Evolutionary conservation across 176 grass and related monocot species (phyloP).

Genomic region (Raddia distichophylla): DNA sequence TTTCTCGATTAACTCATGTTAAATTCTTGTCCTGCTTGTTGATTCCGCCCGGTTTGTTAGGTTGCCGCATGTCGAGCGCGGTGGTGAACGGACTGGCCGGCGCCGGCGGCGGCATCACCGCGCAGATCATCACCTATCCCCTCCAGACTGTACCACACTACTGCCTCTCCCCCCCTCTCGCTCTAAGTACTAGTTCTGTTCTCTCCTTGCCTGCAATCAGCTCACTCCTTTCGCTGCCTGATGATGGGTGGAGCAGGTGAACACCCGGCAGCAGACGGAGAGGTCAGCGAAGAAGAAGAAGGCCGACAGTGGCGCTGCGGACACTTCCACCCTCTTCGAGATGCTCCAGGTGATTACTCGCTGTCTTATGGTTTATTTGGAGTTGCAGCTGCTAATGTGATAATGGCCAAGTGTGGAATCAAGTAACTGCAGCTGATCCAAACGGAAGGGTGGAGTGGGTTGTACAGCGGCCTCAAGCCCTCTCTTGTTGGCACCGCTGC

Average conservation of each 20-base stretch:
- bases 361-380: background rate
- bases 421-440: slow-evolving; percentile 66
- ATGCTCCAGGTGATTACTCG: slow-evolving; percentile 73
- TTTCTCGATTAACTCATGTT: background rate
- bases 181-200: background rate
- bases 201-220: background rate
- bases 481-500: slow-evolving; percentile 90
- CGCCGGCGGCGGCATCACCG: slow-evolving; percentile 82
- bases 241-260: slow-evolving; percentile 58
- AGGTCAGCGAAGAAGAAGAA: slow-evolving; percentile 75
- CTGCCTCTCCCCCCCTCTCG: background rate
- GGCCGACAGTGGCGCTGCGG: background rate
- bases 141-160: slow-evolving; percentile 62
- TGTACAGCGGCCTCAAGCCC: slow-evolving; percentile 95
- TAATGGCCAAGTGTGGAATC: slow-evolving; percentile 24
- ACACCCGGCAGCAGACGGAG: slow-evolving; percentile 95
- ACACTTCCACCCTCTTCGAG: slow-evolving; percentile 63
- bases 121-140: slow-evolving; percentile 97
- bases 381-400: background rate
- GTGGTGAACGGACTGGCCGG: slow-evolving; percentile 77
- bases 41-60: slow-evolving; percentile 15
- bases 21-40: background rate
- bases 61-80: slow-evolving; percentile 79
- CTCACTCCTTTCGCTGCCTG: background rate
- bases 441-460: slow-evolving; percentile 84